A percentile compares a stretch with the other conserved stretches of the same genome.
Conservation (phyloP, 257 asterid genomes). For the Penstemon barbatus region DNA sequence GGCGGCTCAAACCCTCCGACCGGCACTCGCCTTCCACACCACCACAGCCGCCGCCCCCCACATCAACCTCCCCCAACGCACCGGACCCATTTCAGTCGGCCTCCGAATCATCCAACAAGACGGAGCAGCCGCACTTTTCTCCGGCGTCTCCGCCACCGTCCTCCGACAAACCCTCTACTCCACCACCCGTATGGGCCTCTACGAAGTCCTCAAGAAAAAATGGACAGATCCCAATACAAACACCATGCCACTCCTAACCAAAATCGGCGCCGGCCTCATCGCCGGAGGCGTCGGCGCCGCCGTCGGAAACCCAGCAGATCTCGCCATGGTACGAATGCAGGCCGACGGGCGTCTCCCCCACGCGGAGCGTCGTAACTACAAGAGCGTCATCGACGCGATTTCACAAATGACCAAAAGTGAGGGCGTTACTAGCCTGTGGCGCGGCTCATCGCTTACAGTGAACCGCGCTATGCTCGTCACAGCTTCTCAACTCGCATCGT, state of each 20-base stretch:
- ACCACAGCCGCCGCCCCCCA: constrained; percentile 25
- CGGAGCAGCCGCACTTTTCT: constrained; percentile 66
- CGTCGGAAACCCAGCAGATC: constrained; percentile 90
- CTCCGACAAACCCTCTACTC: constrained; percentile 91
- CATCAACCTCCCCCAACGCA: constrained; percentile 46
- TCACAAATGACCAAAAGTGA: constrained; percentile 67
- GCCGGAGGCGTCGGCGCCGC: constrained; percentile 95
- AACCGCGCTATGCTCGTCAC: constrained; percentile 95
- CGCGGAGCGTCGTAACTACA: constrained; percentile 73
- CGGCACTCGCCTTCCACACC: constrained; percentile 58
- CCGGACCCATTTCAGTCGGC: constrained; percentile 68
- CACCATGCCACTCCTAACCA: constrained; percentile 51
- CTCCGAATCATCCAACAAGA: constrained; percentile 68
- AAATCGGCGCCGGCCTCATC: constrained; percentile 70
- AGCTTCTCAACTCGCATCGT: constrained; percentile 83
- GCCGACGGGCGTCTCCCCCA: constrained; percentile 90
- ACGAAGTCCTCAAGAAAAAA: constrained; percentile 63
- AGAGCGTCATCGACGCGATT: constrained; percentile 85
- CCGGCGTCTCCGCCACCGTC: constrained; percentile 94
- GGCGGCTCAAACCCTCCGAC: constrained; percentile 40
- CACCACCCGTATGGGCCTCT: constrained; percentile 90
- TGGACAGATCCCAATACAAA: constrained; percentile 70
- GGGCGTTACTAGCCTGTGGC: constrained; percentile 84
- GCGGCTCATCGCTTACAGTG: constrained; percentile 87
- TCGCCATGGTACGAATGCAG: constrained; percentile 96